Percentiles rank a stretch among this genome's conserved stretches.
Conservation (phyloP, 495 filamentous ascomycete genomes). For the Elaphomyces granulatus region DNA sequence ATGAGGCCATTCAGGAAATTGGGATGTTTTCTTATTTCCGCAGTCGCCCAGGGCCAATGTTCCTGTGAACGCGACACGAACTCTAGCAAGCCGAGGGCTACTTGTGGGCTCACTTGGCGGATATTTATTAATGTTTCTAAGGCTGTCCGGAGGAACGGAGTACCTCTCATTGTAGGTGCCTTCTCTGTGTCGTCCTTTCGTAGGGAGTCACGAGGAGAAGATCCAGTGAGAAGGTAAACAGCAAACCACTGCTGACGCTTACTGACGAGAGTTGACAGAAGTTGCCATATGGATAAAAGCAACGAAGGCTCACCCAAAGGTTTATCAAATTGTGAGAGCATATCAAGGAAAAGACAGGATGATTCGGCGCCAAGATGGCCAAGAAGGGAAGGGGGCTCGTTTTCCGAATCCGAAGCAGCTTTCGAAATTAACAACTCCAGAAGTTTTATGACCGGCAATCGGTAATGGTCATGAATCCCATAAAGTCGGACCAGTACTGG, state of each 20-base stretch:
- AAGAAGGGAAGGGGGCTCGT: slow-evolving; percentile 76
- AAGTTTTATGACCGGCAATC: slow-evolving; percentile 46
- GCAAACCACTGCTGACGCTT: slow-evolving; percentile 93
- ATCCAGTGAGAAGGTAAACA: slow-evolving; percentile 79
- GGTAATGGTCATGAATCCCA: slow-evolving; percentile 53
- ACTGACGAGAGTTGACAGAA: slow-evolving; percentile 76
- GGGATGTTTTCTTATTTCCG: slow-evolving; percentile 55
- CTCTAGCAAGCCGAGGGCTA: slow-evolving; percentile 59
- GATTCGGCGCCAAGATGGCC: slow-evolving; percentile 73
- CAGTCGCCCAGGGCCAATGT: slow-evolving; percentile 83
- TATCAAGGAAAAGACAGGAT: slow-evolving; percentile 66
- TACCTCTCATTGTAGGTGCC: slow-evolving; percentile 27
- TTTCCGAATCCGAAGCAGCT: slow-evolving; percentile 40
- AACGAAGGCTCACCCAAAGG: slow-evolving; percentile 49
- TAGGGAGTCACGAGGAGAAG: slow-evolving; percentile 58
- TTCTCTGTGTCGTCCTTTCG: slow-evolving; percentile 35
- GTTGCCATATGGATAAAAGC: slow-evolving; percentile 58
- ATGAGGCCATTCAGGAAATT: slow-evolving; percentile 56
- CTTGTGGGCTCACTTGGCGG: slow-evolving; percentile 42
- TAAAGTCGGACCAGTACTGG: slow-evolving; percentile 66
- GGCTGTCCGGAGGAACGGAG: slow-evolving; percentile 60
- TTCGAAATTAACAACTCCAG: slow-evolving; percentile 61
- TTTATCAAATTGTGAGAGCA: slow-evolving; percentile 63
- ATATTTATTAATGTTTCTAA: slow-evolving; percentile 60
- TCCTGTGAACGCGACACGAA: slow-evolving; percentile 79